A percentile compares a stretch with the other conserved stretches of the same genome.
These are phyloP conservation scores for Fusarium nygamai DNA, from an alignment of 2,329 filamentous ascomycete species.

Conservation along the genomic window DNA sequence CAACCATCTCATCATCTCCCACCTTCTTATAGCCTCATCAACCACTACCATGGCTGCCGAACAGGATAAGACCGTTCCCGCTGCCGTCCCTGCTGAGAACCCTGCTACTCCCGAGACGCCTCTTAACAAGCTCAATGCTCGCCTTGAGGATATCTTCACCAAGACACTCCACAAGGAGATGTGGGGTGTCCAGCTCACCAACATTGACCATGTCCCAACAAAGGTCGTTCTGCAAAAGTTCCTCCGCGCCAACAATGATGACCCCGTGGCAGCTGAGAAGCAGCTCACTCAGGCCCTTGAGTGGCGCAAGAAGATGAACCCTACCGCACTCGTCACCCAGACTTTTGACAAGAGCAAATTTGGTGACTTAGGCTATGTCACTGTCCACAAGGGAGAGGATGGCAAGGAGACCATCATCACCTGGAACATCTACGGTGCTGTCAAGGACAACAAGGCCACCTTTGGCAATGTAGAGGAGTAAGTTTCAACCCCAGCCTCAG, in stretches of 20 bases:
- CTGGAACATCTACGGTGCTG: slow-evolving; percentile 93
- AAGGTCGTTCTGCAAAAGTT: slow-evolving; percentile 92
- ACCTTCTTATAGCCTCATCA: neutral
- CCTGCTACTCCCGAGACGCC: slow-evolving; percentile 44
- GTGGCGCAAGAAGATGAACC: slow-evolving; percentile 84
- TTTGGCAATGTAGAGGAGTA: slow-evolving; percentile 87
- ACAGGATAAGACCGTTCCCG: slow-evolving; percentile 37
- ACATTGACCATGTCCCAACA: slow-evolving; percentile 72
- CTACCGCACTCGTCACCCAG: slow-evolving; percentile 70
- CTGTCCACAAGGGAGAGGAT: slow-evolving; percentile 69
- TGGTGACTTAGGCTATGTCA: slow-evolving; percentile 81
- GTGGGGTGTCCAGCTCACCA: slow-evolving; percentile 80
- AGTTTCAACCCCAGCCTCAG: slow-evolving; percentile 46
- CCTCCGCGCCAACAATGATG: slow-evolving; percentile 86
- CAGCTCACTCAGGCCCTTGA: slow-evolving; percentile 83
- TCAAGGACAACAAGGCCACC: slow-evolving; percentile 83
- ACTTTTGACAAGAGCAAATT: slow-evolving; percentile 77
- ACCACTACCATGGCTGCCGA: slow-evolving; percentile 45
- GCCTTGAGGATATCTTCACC: slow-evolving; percentile 66
- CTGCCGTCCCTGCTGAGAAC: slow-evolving; percentile 20
- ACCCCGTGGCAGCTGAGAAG: slow-evolving; percentile 76
- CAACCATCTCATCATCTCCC: neutral
- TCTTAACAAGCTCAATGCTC: slow-evolving; percentile 66
- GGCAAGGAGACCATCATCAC: slow-evolving; percentile 74
- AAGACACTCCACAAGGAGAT: slow-evolving; percentile 76